These are phyloP conservation scores for Taiozyma sp. DNA, from an alignment of 1,139 yeast species.

Conservation along the genomic window DNA sequence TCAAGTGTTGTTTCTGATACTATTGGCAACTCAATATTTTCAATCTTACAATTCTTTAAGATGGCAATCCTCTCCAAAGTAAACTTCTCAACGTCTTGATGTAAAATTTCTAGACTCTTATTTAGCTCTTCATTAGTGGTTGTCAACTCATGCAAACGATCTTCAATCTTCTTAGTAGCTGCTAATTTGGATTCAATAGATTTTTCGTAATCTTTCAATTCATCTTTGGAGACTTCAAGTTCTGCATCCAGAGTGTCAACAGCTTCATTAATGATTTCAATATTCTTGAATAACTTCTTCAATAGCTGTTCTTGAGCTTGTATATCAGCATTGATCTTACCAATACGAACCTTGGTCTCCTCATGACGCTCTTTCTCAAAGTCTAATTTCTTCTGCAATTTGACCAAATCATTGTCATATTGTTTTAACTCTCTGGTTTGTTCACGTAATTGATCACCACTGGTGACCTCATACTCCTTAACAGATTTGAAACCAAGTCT, in stretches of 20 bases:
- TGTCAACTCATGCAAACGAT: conserved; percentile 14
- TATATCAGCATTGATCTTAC: conserved; percentile 33
- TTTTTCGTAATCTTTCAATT: conserved; percentile 28
- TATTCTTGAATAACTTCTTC: conserved; percentile 28
- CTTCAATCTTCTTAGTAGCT: conserved; percentile 24
- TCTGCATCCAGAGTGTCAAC: conserved; percentile 48
- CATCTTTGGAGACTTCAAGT: conserved; percentile 39
- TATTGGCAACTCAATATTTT: conserved; percentile 64
- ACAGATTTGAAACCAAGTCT: conserved; percentile 50
- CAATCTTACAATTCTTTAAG: conserved; percentile 72
- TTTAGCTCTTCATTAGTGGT: conserved; percentile 21
- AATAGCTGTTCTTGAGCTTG: conserved; percentile 32
- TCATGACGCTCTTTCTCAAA: conserved; percentile 53
- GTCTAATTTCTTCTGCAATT: conserved; percentile 53
- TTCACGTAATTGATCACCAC: conserved; percentile 56
- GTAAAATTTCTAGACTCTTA: conserved; percentile 23
- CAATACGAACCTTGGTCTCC: conserved; percentile 45
- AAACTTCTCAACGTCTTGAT: conserved; percentile 42
- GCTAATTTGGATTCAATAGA: conserved; percentile 20
- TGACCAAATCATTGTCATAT: conserved; percentile 55
- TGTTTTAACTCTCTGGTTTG: conserved; percentile 63
- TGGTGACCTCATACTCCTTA: conserved; percentile 62
- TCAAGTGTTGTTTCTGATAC: conserved; percentile 48
- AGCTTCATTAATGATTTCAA: conserved; percentile 32
- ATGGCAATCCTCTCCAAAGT: conserved; percentile 57